Evolutionary conservation across 345 rosid genomes (phyloP).

Genomic region (Microcos paniculata): DNA sequence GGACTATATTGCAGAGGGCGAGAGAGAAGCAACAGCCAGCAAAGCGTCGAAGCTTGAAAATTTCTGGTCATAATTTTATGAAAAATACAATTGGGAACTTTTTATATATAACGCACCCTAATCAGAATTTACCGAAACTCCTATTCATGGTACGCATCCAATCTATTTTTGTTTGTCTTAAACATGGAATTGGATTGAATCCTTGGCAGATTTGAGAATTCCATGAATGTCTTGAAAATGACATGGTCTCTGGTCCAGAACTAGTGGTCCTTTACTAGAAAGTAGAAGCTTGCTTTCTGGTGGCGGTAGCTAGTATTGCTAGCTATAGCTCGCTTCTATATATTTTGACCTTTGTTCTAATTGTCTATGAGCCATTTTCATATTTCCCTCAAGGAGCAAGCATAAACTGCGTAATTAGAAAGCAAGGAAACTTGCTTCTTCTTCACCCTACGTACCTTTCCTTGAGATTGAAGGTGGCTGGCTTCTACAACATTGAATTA

Average conservation of each 20-base stretch:
- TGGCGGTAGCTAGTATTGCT: too few species aligned
- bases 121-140: too few species aligned
- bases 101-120: too few species aligned
- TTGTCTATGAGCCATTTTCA: not conserved
- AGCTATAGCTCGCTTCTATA: not conserved
- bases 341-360: not conserved
- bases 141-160: too few species aligned
- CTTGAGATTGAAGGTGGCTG: not conserved
- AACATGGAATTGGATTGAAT: too few species aligned
- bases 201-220: not conserved
- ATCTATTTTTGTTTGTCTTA: too few species aligned
- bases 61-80: too few species aligned
- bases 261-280: not conserved
- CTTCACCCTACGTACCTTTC: not conserved
- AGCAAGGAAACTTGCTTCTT: not conserved
- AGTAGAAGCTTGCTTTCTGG: not conserved
- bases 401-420: not conserved
- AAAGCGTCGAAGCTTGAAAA: too few species aligned
- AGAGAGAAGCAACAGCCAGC: too few species aligned
- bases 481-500: not conserved
- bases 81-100: too few species aligned
- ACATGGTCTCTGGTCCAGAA: not conserved
- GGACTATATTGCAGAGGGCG: too few species aligned
- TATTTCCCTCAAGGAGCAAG: not conserved
- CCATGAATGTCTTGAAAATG: not conserved